Percentiles rank a stretch among this genome's conserved stretches.
Evolutionary conservation across 2,329 filamentous ascomycete genomes (phyloP).

Genomic region (Xylaria sp.): DNA sequence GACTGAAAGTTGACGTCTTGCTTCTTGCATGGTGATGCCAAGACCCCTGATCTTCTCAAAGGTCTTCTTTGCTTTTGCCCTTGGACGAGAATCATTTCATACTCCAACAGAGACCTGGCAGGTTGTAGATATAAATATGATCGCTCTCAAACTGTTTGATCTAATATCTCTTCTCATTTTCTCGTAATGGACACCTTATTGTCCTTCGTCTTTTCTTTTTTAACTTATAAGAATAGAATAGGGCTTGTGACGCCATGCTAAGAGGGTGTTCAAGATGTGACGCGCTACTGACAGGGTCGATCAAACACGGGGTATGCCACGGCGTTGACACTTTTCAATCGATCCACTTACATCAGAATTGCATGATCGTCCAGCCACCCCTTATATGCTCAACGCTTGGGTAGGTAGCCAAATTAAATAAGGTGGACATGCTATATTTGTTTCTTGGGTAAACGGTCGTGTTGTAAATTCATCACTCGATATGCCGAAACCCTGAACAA

Average conservation of each 20-base stretch:
- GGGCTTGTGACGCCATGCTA: neutral
- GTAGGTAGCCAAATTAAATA: too few relatives aligned
- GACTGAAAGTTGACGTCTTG: constrained; percentile 10
- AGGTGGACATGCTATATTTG: too few relatives aligned
- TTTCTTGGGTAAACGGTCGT: neutral
- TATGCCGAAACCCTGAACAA: neutral
- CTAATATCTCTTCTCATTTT: neutral
- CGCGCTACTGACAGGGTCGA: constrained; percentile 17
- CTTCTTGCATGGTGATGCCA: constrained; percentile 31
- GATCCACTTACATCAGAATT: constrained; percentile 32
- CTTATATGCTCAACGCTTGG: neutral
- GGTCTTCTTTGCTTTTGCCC: constrained; percentile 24
- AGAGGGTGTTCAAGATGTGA: constrained; percentile 23
- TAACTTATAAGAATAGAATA: neutral
- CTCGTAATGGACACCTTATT: neutral
- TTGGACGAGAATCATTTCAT: neutral
- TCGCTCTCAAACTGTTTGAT: neutral
- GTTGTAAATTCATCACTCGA: neutral
- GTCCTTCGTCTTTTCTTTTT: neutral
- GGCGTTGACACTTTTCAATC: constrained; percentile 32
- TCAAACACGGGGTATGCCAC: constrained; percentile 25
- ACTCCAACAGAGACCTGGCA: neutral
- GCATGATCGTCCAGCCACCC: constrained; percentile 31
- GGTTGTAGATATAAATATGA: neutral
- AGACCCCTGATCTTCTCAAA: constrained; percentile 47